phyloP scores from a whole-genome alignment of 2,329 filamentous ascomycete species.

The Madurella fahalii region DNA sequence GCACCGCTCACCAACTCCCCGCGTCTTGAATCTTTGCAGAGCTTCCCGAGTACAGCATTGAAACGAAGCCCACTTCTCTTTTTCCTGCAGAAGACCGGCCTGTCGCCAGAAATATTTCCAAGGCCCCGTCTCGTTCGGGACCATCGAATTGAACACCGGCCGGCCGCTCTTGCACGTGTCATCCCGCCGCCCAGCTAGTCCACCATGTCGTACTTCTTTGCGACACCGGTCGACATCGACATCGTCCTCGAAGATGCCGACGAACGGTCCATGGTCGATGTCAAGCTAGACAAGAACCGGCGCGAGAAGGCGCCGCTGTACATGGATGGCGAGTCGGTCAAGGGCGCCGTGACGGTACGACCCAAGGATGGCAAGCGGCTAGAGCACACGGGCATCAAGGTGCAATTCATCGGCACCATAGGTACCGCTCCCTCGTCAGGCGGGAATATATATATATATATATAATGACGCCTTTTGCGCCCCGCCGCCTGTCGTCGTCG shows the following conservation, averaged over 20 bases:
- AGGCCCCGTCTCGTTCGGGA: too few relatives aligned
- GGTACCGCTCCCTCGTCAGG: conserved; percentile 48
- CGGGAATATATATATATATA: too few relatives aligned
- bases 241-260: conserved; percentile 94
- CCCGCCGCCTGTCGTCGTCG: too few relatives aligned
- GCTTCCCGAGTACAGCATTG: neutral
- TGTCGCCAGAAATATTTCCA: neutral
- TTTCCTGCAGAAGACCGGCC: neutral
- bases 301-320: conserved; percentile 96
- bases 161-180: neutral
- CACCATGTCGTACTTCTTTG: conserved; percentile 90
- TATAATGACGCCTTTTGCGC: neutral
- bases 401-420: conserved; percentile 98
- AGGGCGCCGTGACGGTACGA: conserved; percentile 88
- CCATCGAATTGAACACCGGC: neutral
- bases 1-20: too few relatives aligned
- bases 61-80: neutral
- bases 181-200: neutral
- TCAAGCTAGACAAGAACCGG: conserved; percentile 97
- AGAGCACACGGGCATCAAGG: conserved; percentile 98
- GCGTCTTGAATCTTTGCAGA: neutral
- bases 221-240: conserved; percentile 97
- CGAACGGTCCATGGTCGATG: conserved; percentile 90
- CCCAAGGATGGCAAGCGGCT: conserved; percentile 97
- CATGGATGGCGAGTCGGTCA: conserved; percentile 97